Percentiles rank a stretch among this genome's conserved stretches.
Evolutionary conservation across 768 basidiomycete genomes (phyloP).

Genomic region (Atractiella rhizophila): DNA sequence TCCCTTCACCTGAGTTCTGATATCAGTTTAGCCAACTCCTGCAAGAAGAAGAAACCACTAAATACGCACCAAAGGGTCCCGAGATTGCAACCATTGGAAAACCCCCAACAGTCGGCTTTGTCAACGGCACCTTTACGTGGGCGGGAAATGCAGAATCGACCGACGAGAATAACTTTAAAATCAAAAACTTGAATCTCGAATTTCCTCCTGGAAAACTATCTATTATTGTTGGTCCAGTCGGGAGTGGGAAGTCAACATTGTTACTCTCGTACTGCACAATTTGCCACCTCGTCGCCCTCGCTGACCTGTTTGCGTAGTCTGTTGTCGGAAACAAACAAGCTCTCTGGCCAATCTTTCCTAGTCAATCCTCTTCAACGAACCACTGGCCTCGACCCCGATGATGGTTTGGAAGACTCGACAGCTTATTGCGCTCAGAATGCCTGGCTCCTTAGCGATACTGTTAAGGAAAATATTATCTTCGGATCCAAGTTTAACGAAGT

Average conservation of each 20-base stretch:
- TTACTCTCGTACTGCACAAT: too few relatives aligned
- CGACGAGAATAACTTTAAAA: conserved; percentile 23
- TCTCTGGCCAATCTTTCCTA: conserved; percentile 10
- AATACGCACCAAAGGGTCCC: conserved; percentile 17
- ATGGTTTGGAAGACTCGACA: conserved; percentile 33
- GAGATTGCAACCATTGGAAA: conserved; percentile 16
- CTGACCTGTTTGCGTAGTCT: conserved; percentile 7
- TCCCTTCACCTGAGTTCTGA: too few relatives aligned
- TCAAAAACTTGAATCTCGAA: conserved; percentile 31
- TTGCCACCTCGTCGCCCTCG: too few relatives aligned
- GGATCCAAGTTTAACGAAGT: conserved; percentile 35
- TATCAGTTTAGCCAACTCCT: too few relatives aligned
- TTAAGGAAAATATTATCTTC: conserved; percentile 57
- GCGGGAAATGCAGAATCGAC: conserved; percentile 7
- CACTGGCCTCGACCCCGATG: conserved; percentile 14
- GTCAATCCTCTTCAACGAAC: conserved; percentile 7
- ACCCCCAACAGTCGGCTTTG: conserved; percentile 22
- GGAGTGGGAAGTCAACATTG: background rate
- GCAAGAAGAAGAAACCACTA: conserved; percentile 23
- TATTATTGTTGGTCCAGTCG: conserved; percentile 13
- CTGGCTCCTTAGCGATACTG: conserved; percentile 61
- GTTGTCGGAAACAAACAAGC: conserved; percentile 14
- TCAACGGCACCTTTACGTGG: conserved; percentile 19
- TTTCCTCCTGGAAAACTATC: conserved; percentile 44
- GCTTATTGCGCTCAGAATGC: conserved; percentile 40